These are phyloP conservation scores for Macrolepiota fuliginosa DNA, from an alignment of 768 basidiomycete species.

Conservation along the genomic window DNA sequence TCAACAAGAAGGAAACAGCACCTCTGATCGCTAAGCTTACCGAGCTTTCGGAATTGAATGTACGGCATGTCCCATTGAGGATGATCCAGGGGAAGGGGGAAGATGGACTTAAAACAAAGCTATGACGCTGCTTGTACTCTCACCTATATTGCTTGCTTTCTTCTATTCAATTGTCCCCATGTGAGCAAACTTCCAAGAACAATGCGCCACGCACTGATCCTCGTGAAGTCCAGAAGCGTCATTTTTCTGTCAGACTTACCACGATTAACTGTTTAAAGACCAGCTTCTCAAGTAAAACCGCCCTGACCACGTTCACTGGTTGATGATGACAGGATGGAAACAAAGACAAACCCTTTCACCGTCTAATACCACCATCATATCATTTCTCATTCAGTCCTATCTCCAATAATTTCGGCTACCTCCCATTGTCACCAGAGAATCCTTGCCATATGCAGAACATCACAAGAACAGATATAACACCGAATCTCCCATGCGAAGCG, in stretches of 20 bases:
- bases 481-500: slow-evolving; percentile 9
- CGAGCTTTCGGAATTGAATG: not conserved
- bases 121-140: not conserved
- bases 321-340: not conserved
- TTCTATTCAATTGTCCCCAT: no score
- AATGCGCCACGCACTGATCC: no score
- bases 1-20: not conserved
- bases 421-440: not conserved
- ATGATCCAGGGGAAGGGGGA: not conserved
- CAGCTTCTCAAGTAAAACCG: no score
- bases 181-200: no score
- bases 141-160: no score
- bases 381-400: not conserved
- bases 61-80: not conserved
- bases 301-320: not conserved
- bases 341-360: not conserved
- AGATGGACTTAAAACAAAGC: not conserved
- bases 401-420: not conserved
- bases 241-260: no score
- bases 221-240: no score
- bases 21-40: not conserved
- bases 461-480: slow-evolving; percentile 3
- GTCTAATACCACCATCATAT: not conserved
- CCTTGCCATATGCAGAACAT: not conserved
- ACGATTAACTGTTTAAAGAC: no score